Evolutionary conservation across 306 rosid species (phyloP).

Genomic region (Lotus japonicus): DNA sequence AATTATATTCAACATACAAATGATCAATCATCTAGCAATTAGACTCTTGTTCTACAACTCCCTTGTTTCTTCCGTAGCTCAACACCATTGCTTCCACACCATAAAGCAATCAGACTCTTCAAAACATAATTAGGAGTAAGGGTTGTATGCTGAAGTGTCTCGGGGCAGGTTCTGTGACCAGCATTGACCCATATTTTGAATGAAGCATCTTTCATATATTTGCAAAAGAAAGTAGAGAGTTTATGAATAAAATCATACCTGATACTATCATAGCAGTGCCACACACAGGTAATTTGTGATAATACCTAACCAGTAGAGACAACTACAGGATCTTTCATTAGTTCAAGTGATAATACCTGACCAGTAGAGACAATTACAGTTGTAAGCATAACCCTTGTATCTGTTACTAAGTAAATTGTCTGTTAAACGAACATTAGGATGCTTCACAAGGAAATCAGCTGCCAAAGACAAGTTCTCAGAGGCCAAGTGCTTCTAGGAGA

Average conservation of each 20-base stretch:
- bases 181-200: constrained; percentile 98
- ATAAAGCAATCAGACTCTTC: constrained; percentile 87
- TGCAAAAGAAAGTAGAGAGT: constrained; percentile 35
- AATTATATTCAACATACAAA: too few species aligned
- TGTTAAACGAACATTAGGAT: too few species aligned
- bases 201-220: constrained; percentile 91
- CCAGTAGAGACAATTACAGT: too few species aligned
- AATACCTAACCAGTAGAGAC: constrained; percentile 97
- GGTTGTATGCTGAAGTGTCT: constrained; percentile 80
- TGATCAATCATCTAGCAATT: too few species aligned
- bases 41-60: constrained; percentile 52
- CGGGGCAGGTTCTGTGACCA: constrained; percentile 93
- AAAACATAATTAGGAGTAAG: constrained; percentile 94
- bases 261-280: background rate
- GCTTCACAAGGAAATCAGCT: too few species aligned
- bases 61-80: constrained; percentile 81
- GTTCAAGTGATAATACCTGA: constrained; percentile 91
- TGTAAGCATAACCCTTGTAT: too few species aligned
- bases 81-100: constrained; percentile 97
- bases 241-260: constrained; percentile 6
- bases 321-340: constrained; percentile 95
- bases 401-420: too few species aligned
- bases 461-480: too few species aligned
- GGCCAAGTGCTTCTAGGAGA: too few species aligned
- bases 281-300: background rate